phyloP scores from a whole-genome alignment of 2,329 filamentous ascomycete genomes.

The Balansia obtecta region DNA sequence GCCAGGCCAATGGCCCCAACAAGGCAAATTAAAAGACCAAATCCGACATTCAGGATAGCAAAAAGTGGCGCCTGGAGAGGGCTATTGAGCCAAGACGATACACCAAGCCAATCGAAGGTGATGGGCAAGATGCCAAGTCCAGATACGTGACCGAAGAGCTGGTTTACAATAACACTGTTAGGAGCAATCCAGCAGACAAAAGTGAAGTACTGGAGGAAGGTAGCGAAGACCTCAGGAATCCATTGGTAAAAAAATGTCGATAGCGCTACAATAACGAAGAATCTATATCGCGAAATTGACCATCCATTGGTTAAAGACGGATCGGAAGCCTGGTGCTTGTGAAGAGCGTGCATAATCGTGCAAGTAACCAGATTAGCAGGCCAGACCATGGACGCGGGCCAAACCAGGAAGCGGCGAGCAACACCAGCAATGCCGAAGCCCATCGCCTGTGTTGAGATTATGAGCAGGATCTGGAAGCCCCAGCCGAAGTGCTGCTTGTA shows the following conservation, averaged over 20 bases:
- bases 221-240: slow-evolving; percentile 40
- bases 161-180: slow-evolving; percentile 22
- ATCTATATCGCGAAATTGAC: slow-evolving; percentile 30
- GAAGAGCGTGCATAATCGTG: slow-evolving; percentile 35
- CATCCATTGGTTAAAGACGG: slow-evolving; percentile 22
- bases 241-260: slow-evolving; percentile 42
- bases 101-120: slow-evolving; percentile 47
- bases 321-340: slow-evolving; percentile 21
- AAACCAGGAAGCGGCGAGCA: slow-evolving; percentile 36
- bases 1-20: slow-evolving; percentile 39
- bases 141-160: slow-evolving; percentile 22
- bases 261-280: slow-evolving; percentile 31
- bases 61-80: slow-evolving; percentile 46
- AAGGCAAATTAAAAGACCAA: slow-evolving; percentile 36
- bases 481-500: slow-evolving; percentile 39
- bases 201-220: slow-evolving; percentile 32
- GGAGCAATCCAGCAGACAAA: slow-evolving; percentile 43
- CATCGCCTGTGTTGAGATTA: slow-evolving; percentile 45
- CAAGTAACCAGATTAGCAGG: slow-evolving; percentile 37
- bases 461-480: slow-evolving; percentile 44
- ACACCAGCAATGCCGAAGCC: slow-evolving; percentile 43
- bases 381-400: slow-evolving; percentile 41
- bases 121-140: slow-evolving; percentile 45
- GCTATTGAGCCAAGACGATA: slow-evolving; percentile 33
- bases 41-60: slow-evolving; percentile 44